phyloP scores from a whole-genome alignment of 805 yeast genomes.

The Zygosaccharomyces pseudorouxii region DNA sequence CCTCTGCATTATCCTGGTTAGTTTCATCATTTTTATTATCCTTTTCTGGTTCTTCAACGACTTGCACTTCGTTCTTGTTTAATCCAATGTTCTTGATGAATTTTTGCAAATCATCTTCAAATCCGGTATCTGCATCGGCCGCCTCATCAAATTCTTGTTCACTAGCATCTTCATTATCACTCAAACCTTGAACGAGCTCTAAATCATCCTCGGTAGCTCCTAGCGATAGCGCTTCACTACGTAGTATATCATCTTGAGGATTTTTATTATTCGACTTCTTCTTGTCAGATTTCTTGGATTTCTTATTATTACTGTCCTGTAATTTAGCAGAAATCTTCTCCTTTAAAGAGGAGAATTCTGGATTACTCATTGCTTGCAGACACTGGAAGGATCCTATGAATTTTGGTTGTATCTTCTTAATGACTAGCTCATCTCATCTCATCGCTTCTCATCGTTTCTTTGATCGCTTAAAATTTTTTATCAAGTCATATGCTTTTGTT shows the following conservation, averaged over 20 bases:
- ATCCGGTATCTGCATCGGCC: slow-evolving; percentile 38
- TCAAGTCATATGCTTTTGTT: slow-evolving; percentile 4
- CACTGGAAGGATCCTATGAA: neutral
- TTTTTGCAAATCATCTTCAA: slow-evolving; percentile 50
- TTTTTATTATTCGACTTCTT: slow-evolving; percentile 24
- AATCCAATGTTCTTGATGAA: slow-evolving; percentile 70
- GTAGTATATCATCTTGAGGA: slow-evolving; percentile 37
- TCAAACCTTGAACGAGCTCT: slow-evolving; percentile 51
- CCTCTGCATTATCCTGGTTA: slow-evolving; percentile 35
- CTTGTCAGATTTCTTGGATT: slow-evolving; percentile 23
- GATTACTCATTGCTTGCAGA: slow-evolving; percentile 9
- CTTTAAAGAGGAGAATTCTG: slow-evolving; percentile 49
- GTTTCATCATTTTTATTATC: slow-evolving; percentile 36
- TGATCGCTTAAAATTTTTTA: slow-evolving; percentile 5
- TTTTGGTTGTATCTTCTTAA: neutral
- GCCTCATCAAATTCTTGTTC: slow-evolving; percentile 40
- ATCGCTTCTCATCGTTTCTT: slow-evolving; percentile 19
- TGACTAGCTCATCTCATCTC: slow-evolving; percentile 7
- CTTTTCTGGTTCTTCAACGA: slow-evolving; percentile 36
- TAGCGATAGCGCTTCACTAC: slow-evolving; percentile 69
- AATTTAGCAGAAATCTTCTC: slow-evolving; percentile 59
- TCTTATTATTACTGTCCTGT: slow-evolving; percentile 26
- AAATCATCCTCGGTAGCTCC: slow-evolving; percentile 89
- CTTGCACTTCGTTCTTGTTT: slow-evolving; percentile 34
- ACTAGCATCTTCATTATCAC: slow-evolving; percentile 45